Evolutionary conservation across 768 basidiomycete species (phyloP).

Genomic region (Rhodotorula graminis): DNA sequence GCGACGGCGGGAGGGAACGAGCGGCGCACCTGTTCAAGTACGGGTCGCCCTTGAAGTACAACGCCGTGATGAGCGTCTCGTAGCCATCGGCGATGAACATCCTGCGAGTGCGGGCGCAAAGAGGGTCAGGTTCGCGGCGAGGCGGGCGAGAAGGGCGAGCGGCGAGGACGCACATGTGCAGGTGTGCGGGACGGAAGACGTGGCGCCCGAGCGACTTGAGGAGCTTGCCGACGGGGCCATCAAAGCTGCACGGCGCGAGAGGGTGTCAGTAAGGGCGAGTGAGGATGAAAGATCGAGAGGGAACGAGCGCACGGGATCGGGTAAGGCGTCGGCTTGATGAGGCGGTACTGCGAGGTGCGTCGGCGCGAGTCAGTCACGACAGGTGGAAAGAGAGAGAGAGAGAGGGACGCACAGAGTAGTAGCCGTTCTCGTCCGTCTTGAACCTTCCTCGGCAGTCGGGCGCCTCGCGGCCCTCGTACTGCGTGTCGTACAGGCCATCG

Average conservation of each 20-base stretch:
- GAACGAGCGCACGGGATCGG: slow-evolving; percentile 31
- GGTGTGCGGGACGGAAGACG: slow-evolving; percentile 70
- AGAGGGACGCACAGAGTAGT: slow-evolving; percentile 30
- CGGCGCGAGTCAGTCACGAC: too few relatives aligned
- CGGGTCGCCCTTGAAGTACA: slow-evolving; percentile 67
- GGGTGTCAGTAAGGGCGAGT: neutral
- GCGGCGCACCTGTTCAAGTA: slow-evolving; percentile 52
- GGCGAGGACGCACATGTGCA: slow-evolving; percentile 55
- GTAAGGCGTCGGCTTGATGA: slow-evolving; percentile 38
- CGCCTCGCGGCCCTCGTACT: slow-evolving; percentile 34
- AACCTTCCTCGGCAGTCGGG: slow-evolving; percentile 41
- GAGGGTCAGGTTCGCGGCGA: neutral
- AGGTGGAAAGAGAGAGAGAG: too few relatives aligned
- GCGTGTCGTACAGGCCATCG: slow-evolving; percentile 45
- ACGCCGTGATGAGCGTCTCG: slow-evolving; percentile 65
- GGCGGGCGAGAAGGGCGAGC: neutral
- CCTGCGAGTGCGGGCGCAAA: neutral
- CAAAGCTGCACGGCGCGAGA: slow-evolving; percentile 25
- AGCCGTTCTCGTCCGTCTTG: slow-evolving; percentile 35
- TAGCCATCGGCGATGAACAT: slow-evolving; percentile 58
- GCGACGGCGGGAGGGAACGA: too few relatives aligned
- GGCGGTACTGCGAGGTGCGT: slow-evolving; percentile 23
- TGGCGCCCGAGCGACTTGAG: slow-evolving; percentile 59
- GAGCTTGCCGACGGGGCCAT: slow-evolving; percentile 45
- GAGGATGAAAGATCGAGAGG: neutral